Conservation (phyloP, 2,329 filamentous ascomycete genomes). For the Clarireedia sp. region DNA sequence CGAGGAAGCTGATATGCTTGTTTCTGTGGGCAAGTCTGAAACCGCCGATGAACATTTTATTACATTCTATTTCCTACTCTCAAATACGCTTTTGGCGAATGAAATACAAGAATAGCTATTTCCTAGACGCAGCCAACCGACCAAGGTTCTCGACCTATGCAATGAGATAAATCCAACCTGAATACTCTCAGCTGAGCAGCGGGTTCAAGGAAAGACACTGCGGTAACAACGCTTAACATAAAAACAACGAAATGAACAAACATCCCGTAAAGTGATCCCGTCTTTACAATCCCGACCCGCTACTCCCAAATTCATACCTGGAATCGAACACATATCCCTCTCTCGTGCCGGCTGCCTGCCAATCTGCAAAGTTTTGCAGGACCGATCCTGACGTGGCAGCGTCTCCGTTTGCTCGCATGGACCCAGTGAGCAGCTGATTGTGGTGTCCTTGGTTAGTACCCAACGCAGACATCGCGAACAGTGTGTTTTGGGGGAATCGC, state of each 20-base stretch:
- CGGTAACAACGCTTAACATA: background rate
- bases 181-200: too few relatives aligned
- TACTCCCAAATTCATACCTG: background rate
- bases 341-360: background rate
- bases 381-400: background rate
- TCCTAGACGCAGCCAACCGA: too few relatives aligned
- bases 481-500: background rate
- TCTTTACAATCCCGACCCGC: background rate
- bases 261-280: background rate
- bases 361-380: background rate
- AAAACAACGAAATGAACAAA: background rate
- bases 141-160: too few relatives aligned
- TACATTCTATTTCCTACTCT: too few relatives aligned
- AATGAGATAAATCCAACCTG: too few relatives aligned
- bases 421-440: slow-evolving; percentile 2
- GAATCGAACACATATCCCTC: background rate
- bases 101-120: too few relatives aligned
- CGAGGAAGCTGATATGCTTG: too few relatives aligned
- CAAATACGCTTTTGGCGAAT: too few relatives aligned
- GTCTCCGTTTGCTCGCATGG: background rate
- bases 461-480: background rate
- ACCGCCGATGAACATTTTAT: too few relatives aligned
- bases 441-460: background rate
- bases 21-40: too few relatives aligned
- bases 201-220: too few relatives aligned